Conservation (phyloP, 495 filamentous ascomycete genomes). For the Penicillium canescens region DNA sequence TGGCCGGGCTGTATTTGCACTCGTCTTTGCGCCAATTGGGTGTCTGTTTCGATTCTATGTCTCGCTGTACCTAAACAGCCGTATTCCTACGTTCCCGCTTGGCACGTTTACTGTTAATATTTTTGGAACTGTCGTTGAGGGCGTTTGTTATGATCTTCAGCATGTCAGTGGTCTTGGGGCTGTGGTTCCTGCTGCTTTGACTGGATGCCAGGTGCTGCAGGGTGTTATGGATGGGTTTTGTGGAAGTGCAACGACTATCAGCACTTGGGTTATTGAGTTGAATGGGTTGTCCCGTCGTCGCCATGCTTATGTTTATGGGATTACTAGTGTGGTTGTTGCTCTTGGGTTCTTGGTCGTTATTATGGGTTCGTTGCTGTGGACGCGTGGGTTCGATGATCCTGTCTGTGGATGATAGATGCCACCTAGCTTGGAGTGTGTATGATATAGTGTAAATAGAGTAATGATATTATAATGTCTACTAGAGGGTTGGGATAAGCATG, state of each 20-base stretch:
- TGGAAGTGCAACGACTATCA: conserved; percentile 87
- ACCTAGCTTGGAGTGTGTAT: neutral
- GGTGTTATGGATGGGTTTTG: conserved; percentile 91
- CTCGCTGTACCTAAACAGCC: conserved; percentile 65
- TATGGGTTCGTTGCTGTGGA: conserved; percentile 82
- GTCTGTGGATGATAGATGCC: conserved; percentile 39
- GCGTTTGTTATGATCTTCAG: conserved; percentile 73
- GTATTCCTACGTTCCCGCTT: conserved; percentile 72
- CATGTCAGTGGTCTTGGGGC: conserved; percentile 42
- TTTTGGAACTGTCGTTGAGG: conserved; percentile 64
- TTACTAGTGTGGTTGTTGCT: conserved; percentile 60
- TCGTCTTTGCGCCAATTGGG: conserved; percentile 84
- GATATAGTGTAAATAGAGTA: neutral
- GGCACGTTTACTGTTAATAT: conserved; percentile 90
- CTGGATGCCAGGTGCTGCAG: conserved; percentile 78
- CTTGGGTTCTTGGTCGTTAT: conserved; percentile 70
- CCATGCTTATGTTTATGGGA: conserved; percentile 77
- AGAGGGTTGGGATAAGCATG: no score
- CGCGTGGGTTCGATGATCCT: conserved; percentile 55
- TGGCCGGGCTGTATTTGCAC: conserved; percentile 68
- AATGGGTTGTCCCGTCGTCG: conserved; percentile 58
- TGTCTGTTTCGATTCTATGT: conserved; percentile 71
- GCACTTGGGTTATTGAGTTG: conserved; percentile 86
- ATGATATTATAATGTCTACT: neutral
- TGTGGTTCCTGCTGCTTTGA: conserved; percentile 26